Percentiles rank a stretch among this genome's conserved stretches.
Evolutionary conservation across 805 yeast species (phyloP).

Genomic region (Lipomyces kockii): DNA sequence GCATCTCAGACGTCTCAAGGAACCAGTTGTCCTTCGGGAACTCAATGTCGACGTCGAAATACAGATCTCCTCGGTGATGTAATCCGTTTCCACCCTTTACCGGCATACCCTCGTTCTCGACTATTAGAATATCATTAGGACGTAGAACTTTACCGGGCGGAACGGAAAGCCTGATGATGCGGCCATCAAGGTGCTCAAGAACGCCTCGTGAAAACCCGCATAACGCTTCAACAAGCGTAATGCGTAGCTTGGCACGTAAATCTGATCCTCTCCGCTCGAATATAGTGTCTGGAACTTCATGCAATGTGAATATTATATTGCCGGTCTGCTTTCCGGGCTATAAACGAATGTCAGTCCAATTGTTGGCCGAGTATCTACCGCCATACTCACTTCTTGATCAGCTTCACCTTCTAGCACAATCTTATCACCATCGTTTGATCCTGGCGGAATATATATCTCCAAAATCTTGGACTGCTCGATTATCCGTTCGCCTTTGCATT

Average conservation of each 20-base stretch:
- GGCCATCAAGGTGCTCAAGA: constrained; percentile 76
- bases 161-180: constrained; percentile 61
- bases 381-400: constrained; percentile 57
- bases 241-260: constrained; percentile 60
- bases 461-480: constrained; percentile 69
- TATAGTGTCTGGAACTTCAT: constrained; percentile 53
- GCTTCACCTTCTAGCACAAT: constrained; percentile 70
- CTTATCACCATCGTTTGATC: constrained; percentile 65
- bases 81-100: constrained; percentile 43
- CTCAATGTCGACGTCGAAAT: constrained; percentile 68
- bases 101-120: constrained; percentile 87
- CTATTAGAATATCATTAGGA: constrained; percentile 71
- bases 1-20: constrained; percentile 65
- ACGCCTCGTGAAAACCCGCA: constrained; percentile 74
- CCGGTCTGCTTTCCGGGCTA: constrained; percentile 70
- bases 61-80: constrained; percentile 66
- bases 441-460: constrained; percentile 77
- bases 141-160: constrained; percentile 80
- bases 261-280: constrained; percentile 68
- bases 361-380: background rate
- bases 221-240: constrained; percentile 80
- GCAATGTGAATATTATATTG: constrained; percentile 69
- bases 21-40: constrained; percentile 90
- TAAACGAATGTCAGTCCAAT: background rate
- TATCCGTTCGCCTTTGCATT: constrained; percentile 69